These are phyloP conservation scores for Drosera spatulata DNA, from an alignment of 179 eudicot species.

Conservation along the genomic window DNA sequence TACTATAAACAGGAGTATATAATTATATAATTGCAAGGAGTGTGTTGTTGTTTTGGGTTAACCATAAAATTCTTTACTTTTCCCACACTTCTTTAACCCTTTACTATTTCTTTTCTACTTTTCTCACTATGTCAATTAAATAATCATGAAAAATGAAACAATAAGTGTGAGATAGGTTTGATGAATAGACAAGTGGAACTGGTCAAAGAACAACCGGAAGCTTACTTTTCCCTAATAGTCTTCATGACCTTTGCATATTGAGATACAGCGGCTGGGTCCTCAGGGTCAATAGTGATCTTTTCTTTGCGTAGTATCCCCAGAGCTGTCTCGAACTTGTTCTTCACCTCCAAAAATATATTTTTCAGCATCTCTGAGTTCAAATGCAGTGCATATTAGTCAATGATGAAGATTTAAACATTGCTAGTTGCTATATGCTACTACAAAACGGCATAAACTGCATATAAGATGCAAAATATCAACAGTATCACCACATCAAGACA, in stretches of 20 bases:
- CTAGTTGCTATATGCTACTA: neutral
- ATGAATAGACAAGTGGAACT: neutral
- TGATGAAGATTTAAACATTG: neutral
- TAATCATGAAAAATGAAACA: too few relatives aligned
- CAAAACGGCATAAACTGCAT: neutral
- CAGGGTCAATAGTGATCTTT: slow-evolving; percentile 93
- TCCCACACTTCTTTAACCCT: too few relatives aligned
- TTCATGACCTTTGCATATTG: slow-evolving; percentile 92
- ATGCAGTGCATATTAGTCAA: slow-evolving; percentile 12
- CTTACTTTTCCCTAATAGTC: slow-evolving; percentile 80
- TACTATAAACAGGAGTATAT: too few relatives aligned
- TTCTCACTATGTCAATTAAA: too few relatives aligned
- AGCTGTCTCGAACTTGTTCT: slow-evolving; percentile 92
- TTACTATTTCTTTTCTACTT: too few relatives aligned
- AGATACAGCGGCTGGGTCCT: slow-evolving; percentile 73
- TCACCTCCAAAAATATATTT: slow-evolving; percentile 76
- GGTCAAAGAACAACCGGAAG: neutral
- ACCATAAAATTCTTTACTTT: too few relatives aligned
- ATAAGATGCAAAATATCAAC: neutral
- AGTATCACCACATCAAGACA: neutral
- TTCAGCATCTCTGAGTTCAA: slow-evolving; percentile 74
- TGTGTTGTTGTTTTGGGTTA: too few relatives aligned
- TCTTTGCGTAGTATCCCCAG: slow-evolving; percentile 62
- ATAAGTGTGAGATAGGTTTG: too few relatives aligned
- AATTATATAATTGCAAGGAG: too few relatives aligned